Evolutionary conservation across 495 filamentous ascomycete genomes (phyloP).

Genomic region (Beverwykella pulmonaria): DNA sequence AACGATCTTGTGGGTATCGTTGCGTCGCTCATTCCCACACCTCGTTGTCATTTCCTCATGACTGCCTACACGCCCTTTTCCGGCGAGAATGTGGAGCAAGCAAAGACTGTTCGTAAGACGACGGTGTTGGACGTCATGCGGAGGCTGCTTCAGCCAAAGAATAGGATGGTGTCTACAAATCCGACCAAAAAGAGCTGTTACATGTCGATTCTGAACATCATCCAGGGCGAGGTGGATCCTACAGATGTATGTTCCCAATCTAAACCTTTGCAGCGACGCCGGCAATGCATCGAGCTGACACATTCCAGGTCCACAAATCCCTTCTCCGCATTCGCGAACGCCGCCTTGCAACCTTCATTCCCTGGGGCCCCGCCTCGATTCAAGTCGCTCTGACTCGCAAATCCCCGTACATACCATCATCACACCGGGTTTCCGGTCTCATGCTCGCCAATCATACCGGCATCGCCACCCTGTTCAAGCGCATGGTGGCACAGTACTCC

Average conservation of each 20-base stretch:
- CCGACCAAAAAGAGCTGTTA: conserved; percentile 97
- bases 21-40: conserved; percentile 92
- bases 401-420: conserved; percentile 86
- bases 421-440: conserved; percentile 90
- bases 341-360: conserved; percentile 92
- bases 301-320: conserved; percentile 79
- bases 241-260: conserved; percentile 67
- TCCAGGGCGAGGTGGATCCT: conserved; percentile 95
- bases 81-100: conserved; percentile 90
- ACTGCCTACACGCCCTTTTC: conserved; percentile 98
- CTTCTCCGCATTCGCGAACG: conserved; percentile 94
- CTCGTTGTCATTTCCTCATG: conserved; percentile 96
- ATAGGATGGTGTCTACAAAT: conserved; percentile 96
- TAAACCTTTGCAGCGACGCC: not conserved
- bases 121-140: conserved; percentile 98
- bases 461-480: conserved; percentile 94
- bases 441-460: conserved; percentile 99
- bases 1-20: conserved; percentile 97
- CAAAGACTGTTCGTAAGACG: conserved; percentile 95
- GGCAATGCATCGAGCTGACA: conserved; percentile 1
- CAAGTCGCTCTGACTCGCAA: conserved; percentile 96
- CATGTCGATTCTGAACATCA: conserved; percentile 97
- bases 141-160: conserved; percentile 92
- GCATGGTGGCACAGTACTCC: conserved; percentile 87
- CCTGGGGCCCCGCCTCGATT: conserved; percentile 98